These are phyloP conservation scores for Sinapis alba DNA, from an alignment of 441 rosid species.

Conservation along the genomic window DNA sequence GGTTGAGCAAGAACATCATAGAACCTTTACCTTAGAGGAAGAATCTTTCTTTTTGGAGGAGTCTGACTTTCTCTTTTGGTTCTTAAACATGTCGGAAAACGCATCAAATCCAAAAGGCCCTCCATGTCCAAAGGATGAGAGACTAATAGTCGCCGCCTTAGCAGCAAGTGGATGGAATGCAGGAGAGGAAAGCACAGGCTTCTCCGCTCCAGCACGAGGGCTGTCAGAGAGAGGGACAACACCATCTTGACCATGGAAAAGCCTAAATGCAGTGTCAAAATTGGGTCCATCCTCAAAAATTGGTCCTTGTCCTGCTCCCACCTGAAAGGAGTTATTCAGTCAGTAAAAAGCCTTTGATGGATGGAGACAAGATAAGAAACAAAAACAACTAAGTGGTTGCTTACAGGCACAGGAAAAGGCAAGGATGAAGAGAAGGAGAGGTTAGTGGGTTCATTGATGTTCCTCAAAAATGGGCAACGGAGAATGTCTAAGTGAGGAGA, in stretches of 20 bases:
- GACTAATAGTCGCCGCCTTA: constrained; percentile 76
- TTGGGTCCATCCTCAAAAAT: constrained; percentile 88
- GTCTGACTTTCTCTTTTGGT: constrained; percentile 49
- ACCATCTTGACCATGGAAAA: constrained; percentile 76
- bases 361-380: neutral
- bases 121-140: constrained; percentile 71
- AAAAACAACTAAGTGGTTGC: neutral
- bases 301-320: constrained; percentile 64
- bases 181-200: constrained; percentile 43
- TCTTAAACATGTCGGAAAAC: constrained; percentile 56
- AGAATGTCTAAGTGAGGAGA: constrained; percentile 51
- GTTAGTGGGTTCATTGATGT: constrained; percentile 75
- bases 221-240: constrained; percentile 70
- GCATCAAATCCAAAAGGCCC: constrained; percentile 69
- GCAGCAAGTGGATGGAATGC: constrained; percentile 74
- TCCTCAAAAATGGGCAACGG: constrained; percentile 78
- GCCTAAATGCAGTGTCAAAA: constrained; percentile 72
- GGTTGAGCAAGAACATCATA: neutral
- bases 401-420: constrained; percentile 63
- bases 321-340: constrained; percentile 39
- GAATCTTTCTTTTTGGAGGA: constrained; percentile 61
- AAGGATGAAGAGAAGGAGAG: constrained; percentile 64
- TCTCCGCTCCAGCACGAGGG: constrained; percentile 41
- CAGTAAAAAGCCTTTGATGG: neutral
- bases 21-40: constrained; percentile 51